Evolutionary conservation across 1,139 yeast genomes (phyloP), one percentile per base, ranked within the genome.

Genomic region (Suhomyces bokatorum): DNA sequence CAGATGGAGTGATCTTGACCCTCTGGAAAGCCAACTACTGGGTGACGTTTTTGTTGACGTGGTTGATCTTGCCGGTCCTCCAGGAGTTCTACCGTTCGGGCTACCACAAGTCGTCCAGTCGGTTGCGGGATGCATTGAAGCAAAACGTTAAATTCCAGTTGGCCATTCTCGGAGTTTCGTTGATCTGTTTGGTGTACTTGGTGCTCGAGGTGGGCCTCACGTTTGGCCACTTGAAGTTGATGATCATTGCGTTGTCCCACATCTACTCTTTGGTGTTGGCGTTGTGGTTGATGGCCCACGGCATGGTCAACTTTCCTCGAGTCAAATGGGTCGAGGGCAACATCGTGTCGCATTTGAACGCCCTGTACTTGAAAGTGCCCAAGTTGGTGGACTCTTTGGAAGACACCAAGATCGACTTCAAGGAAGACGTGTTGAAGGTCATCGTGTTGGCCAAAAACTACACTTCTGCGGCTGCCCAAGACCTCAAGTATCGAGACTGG

Each of bases 281-380:
- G 1, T 71, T 87, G 27, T 87, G 95, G 95, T 68, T 88, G 44
- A 83, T 88, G 87, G 88, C 93, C 1, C 93, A 87, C 59, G 96
- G 96, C 0, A 64, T 87, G 43, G 79, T 86, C 20, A 75, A 77
- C 43, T 71, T 87, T 3, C 95, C 96, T 0, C 70, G 87, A 44
- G 64, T 73, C 33, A 63, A 68, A 48, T 84, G 87, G 80, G 64
- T 67, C 42, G 70, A 72, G 44, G 81, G 85, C 0, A 64, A 53
- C 40, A 51, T 65, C n/a, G 46, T 66, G n/a, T 57, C 54, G 29
- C 69, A 77, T 39, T 64, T 78, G 41, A 70, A 70, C 52, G 62
- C 60, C 45, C 59, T 64, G 40, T 87, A 87, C 59, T 53, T 73
- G 41, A 76, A 75, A 47, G 75, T 90, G 0, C 85, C 88, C 0